phyloP scores from a whole-genome alignment of 257 asterid genomes.

The Solanum stenotomum region DNA sequence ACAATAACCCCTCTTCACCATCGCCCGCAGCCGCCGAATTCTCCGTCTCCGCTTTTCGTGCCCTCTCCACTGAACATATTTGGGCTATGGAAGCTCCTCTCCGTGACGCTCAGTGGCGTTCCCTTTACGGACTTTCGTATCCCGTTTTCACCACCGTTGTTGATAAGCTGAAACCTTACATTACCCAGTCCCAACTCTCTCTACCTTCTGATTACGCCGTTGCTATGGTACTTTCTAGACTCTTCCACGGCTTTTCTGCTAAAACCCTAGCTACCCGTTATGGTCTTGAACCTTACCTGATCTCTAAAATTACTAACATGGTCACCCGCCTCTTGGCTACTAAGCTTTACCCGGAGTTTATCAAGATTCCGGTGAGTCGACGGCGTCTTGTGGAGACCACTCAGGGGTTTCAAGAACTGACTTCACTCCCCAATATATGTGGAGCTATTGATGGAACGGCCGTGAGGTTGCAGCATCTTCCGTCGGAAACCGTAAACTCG shows the following conservation, averaged over 20 bases:
- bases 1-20: constrained; percentile 30
- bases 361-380: constrained; percentile 67
- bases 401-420: constrained; percentile 78
- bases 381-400: constrained; percentile 76
- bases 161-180: constrained; percentile 87
- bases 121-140: constrained; percentile 83
- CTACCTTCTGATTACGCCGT: constrained; percentile 98
- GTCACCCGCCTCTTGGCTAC: constrained; percentile 90
- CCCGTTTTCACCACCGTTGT: constrained; percentile 95
- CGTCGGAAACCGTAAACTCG: constrained; percentile 38
- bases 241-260: constrained; percentile 69
- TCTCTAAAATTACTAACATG: constrained; percentile 94
- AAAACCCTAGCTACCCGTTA: constrained; percentile 81
- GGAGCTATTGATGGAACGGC: constrained; percentile 92
- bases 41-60: constrained; percentile 96
- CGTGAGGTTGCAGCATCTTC: constrained; percentile 50
- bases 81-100: constrained; percentile 97
- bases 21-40: constrained; percentile 26
- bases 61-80: constrained; percentile 89
- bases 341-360: constrained; percentile 89
- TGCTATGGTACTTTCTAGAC: constrained; percentile 92
- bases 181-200: constrained; percentile 87
- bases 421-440: constrained; percentile 67
- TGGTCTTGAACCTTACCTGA: constrained; percentile 84
- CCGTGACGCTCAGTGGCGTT: constrained; percentile 96